A percentile compares a stretch with the other conserved stretches of the same genome.
phyloP scores from a whole-genome alignment of 1,139 yeast species.

The Nakaseomyces nivariensis region DNA sequence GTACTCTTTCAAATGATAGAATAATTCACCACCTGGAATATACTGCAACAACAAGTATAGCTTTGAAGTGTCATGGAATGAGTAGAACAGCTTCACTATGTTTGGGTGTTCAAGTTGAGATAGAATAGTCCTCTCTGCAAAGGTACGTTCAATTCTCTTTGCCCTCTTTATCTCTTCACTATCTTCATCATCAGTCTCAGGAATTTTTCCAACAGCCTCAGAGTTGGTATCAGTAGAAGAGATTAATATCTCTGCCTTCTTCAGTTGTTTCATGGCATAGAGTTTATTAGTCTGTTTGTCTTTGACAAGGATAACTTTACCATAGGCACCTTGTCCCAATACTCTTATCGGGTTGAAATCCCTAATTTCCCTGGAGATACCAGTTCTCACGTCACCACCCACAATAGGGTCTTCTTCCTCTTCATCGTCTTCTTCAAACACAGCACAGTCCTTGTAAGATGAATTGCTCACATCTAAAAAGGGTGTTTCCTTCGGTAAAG shows the following conservation, averaged over 20 bases:
- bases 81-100: constrained; percentile 79
- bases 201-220: constrained; percentile 7
- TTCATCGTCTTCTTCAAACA: constrained; percentile 4
- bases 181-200: constrained; percentile 3
- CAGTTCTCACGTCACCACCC: constrained; percentile 3
- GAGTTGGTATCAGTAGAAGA: constrained; percentile 22
- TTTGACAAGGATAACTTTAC: constrained; percentile 73
- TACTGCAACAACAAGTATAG: constrained; percentile 75
- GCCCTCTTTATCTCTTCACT: constrained; percentile 4
- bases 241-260: constrained; percentile 63
- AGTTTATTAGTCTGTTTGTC: constrained; percentile 55
- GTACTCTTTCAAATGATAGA: constrained; percentile 59
- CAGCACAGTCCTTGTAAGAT: constrained; percentile 5
- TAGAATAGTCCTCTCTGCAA: constrained; percentile 62
- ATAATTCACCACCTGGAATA: constrained; percentile 88
- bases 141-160: constrained; percentile 45
- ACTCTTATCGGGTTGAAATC: constrained; percentile 76
- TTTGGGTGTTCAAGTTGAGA: constrained; percentile 73
- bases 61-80: constrained; percentile 77
- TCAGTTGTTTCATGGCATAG: constrained; percentile 83
- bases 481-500: constrained; percentile 1
- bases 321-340: constrained; percentile 87
- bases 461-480: not conserved
- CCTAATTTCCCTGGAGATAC: constrained; percentile 29
- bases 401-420: constrained; percentile 2